Conservation (phyloP, 441 rosid genomes). For the Raphanus hybrid region DNA sequence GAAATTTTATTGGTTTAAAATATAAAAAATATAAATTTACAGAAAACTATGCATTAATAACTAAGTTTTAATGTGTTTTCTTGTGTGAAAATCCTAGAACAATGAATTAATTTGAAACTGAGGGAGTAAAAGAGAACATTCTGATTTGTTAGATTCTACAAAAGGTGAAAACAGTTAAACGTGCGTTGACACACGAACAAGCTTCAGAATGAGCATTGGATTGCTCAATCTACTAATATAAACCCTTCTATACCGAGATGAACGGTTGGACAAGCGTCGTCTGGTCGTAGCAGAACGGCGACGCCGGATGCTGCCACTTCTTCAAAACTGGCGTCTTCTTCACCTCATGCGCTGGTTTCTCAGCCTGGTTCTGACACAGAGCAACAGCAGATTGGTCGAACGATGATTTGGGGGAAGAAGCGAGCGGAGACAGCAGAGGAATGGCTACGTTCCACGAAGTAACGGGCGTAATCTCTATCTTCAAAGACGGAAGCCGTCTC, state of each 20-base stretch:
- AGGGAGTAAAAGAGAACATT: too few relatives aligned
- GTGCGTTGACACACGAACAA: too few relatives aligned
- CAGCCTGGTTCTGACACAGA: conserved; percentile 20
- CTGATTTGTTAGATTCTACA: too few relatives aligned
- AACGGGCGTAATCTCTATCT: conserved; percentile 51
- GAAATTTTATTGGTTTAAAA: too few relatives aligned
- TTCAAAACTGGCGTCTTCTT: conserved; percentile 53
- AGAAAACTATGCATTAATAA: too few relatives aligned
- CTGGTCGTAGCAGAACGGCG: conserved; percentile 62
- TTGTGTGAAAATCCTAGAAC: too few relatives aligned
- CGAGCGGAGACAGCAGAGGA: conserved; percentile 83
- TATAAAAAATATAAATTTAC: too few relatives aligned
- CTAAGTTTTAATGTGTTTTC: too few relatives aligned
- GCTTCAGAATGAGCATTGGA: too few relatives aligned
- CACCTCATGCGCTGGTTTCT: conserved; percentile 38
- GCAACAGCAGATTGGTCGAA: conserved; percentile 40
- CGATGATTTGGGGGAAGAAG: conserved; percentile 35
- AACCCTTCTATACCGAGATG: conserved; percentile 47
- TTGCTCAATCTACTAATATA: not conserved
- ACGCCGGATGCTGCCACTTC: conserved; percentile 92
- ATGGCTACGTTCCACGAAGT: conserved; percentile 72
- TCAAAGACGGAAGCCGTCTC: conserved; percentile 67
- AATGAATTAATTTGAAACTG: too few relatives aligned
- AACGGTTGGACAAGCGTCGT: conserved; percentile 47
- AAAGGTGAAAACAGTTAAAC: too few relatives aligned